phyloP scores from a whole-genome alignment of 345 rosid genomes.

The Acer yangbiense region DNA sequence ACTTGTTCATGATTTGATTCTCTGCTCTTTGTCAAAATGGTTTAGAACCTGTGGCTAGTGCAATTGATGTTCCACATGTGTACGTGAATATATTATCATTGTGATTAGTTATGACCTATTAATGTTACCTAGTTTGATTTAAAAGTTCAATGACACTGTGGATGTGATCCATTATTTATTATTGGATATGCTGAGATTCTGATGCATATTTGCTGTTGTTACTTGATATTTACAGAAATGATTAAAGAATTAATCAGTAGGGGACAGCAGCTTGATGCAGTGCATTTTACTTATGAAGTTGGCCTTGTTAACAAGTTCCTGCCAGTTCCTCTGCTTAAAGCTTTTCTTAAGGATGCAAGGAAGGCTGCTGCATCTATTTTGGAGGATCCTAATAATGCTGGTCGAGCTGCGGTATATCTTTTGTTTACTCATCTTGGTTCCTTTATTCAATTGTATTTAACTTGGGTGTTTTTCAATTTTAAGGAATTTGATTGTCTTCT shows the following conservation, averaged over 20 bases:
- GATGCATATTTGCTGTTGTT: slow-evolving; percentile 14
- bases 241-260: slow-evolving; percentile 80
- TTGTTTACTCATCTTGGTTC: background rate
- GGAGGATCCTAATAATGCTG: slow-evolving; percentile 82
- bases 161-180: background rate
- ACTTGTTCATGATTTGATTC: background rate
- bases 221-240: slow-evolving; percentile 55
- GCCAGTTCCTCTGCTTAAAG: slow-evolving; percentile 82
- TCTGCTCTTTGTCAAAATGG: background rate
- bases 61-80: background rate
- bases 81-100: too few species aligned
- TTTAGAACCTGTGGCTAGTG: background rate
- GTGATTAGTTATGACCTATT: background rate
- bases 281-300: slow-evolving; percentile 93
- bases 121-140: background rate
- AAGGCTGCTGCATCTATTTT: slow-evolving; percentile 77
- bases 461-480: background rate
- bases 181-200: background rate
- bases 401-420: slow-evolving; percentile 82
- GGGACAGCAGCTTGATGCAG: slow-evolving; percentile 98
- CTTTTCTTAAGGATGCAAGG: slow-evolving; percentile 88
- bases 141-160: background rate
- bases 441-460: background rate
- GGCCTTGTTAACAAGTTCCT: slow-evolving; percentile 88
- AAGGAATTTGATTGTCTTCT: background rate